A percentile compares a stretch with the other conserved stretches of the same genome.
phyloP scores from a whole-genome alignment of 1,139 yeast genomes.

The Sugiyamaella japonica region DNA sequence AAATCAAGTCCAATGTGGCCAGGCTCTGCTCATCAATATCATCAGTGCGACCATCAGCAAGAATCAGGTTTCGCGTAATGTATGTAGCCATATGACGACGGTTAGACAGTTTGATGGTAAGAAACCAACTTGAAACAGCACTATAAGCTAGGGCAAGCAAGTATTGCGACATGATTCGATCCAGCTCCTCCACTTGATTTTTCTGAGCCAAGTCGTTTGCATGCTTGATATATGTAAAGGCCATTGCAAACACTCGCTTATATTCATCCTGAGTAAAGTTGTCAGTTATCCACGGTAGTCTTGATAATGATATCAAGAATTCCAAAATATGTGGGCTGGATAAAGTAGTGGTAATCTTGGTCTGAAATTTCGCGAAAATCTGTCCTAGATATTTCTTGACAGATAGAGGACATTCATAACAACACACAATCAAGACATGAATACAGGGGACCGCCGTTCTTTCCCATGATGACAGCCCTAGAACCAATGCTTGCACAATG shows the following conservation, averaged over 20 bases:
- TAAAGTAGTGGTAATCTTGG: slow-evolving; percentile 66
- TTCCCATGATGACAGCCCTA: slow-evolving; percentile 74
- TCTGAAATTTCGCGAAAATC: slow-evolving; percentile 68
- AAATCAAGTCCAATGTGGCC: slow-evolving; percentile 67
- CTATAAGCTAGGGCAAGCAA: slow-evolving; percentile 63
- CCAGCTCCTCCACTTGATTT: slow-evolving; percentile 33
- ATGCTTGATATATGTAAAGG: slow-evolving; percentile 75
- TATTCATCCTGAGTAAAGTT: slow-evolving; percentile 77
- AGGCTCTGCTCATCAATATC: slow-evolving; percentile 54
- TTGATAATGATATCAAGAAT: slow-evolving; percentile 64
- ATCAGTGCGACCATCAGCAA: slow-evolving; percentile 46
- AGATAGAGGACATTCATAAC: slow-evolving; percentile 76
- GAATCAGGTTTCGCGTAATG: slow-evolving; percentile 57
- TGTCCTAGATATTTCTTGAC: slow-evolving; percentile 66
- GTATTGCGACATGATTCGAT: slow-evolving; percentile 54
- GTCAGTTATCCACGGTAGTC: slow-evolving; percentile 65
- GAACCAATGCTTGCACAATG: slow-evolving; percentile 61
- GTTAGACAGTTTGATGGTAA: slow-evolving; percentile 60
- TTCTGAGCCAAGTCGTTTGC: slow-evolving; percentile 52
- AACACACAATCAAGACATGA: slow-evolving; percentile 72
- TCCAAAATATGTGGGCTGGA: slow-evolving; percentile 78
- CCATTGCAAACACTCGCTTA: slow-evolving; percentile 78
- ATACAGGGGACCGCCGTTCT: slow-evolving; percentile 76
- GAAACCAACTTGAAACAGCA: slow-evolving; percentile 72
- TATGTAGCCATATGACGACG: slow-evolving; percentile 62